Base-by-base conservation (phyloP, 148 eudicot genomes). In the Amaranthus hypochondriacus region DNA sequence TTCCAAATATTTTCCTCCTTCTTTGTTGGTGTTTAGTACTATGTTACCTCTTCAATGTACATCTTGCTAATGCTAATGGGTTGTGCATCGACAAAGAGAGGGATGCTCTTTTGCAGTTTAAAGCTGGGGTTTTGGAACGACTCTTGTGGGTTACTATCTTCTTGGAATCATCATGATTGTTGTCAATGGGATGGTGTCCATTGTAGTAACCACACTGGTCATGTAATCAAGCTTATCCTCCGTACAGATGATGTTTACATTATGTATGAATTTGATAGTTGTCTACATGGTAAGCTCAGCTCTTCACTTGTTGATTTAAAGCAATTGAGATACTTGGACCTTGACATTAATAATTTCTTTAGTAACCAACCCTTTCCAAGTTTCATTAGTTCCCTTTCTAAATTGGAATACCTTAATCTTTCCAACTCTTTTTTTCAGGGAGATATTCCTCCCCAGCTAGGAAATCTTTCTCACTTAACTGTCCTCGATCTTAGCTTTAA, bases 141-240 rank as follows among this genome's bases (percentile, higher is more conserved):
- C 39, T 0, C 1, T 28, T 28, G 39, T 28, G 39, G 39, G 39
- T 28, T 28, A 28, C 39, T 28, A 28, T 28, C 39, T 28, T 28
- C 39, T 28, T 28, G 39, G 39, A 28, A 28, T 28, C 39, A 39
- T 61, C n/a, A 3, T 43, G 63, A 70, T 14, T 70, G 73, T 14
- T 70, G 64, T 48, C 18, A 15, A 0, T 70, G 73, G 73, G 2
- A 15, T 1, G 73, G 73, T 13, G 64, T 70, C n/a, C 12, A 11
- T 7, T 70, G 73, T 42, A 57, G 54, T 9, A 71, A 57, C 60
- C 63, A 9, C 0, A 56, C 73, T 3, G 39, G 64, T 15, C 73
- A 71, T 56, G 73, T 71, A 5, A 57, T 47, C 42, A 21, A 47
- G 44, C 73, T 71, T 47, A 42, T 46, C 3, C 73, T 71, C 5